Conservation (phyloP, 2,329 filamentous ascomycete genomes). For the Raffaelea albimanens region DNA sequence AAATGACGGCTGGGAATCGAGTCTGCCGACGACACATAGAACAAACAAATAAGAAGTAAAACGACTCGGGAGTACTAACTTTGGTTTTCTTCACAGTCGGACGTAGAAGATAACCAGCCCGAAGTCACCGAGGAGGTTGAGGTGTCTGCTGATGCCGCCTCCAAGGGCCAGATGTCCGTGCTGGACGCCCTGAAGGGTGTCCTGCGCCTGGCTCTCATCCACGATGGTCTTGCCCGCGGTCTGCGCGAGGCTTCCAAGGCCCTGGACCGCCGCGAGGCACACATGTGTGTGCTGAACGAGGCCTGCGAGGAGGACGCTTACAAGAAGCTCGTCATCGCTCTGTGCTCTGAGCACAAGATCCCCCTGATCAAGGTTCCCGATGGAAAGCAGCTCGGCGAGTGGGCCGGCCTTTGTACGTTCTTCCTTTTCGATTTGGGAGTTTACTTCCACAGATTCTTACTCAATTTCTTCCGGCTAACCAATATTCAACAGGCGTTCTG, state of each 20-base stretch:
- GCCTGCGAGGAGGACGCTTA: slow-evolving; percentile 99
- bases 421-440: slow-evolving; percentile 1
- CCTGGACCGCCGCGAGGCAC: slow-evolving; percentile 94
- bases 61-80: neutral
- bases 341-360: slow-evolving; percentile 99
- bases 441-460: neutral
- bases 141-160: slow-evolving; percentile 81
- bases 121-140: slow-evolving; percentile 85
- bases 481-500: slow-evolving; percentile 68
- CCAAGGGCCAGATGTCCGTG: slow-evolving; percentile 92
- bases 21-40: neutral
- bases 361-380: slow-evolving; percentile 99
- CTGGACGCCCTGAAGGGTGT: slow-evolving; percentile 98
- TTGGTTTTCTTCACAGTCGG: slow-evolving; percentile 57
- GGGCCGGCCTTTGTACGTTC: slow-evolving; percentile 96
- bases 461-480: neutral
- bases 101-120: slow-evolving; percentile 98
- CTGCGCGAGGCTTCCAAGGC: slow-evolving; percentile 98
- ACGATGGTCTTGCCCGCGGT: slow-evolving; percentile 97
- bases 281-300: slow-evolving; percentile 99
- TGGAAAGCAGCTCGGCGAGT: slow-evolving; percentile 99
- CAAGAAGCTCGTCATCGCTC: slow-evolving; percentile 99
- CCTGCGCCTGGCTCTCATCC: slow-evolving; percentile 96
- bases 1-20: neutral
- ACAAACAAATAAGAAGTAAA: neutral